Evolutionary conservation across 2,329 filamentous ascomycete species (phyloP).

Genomic region (Fusarium sp.): DNA sequence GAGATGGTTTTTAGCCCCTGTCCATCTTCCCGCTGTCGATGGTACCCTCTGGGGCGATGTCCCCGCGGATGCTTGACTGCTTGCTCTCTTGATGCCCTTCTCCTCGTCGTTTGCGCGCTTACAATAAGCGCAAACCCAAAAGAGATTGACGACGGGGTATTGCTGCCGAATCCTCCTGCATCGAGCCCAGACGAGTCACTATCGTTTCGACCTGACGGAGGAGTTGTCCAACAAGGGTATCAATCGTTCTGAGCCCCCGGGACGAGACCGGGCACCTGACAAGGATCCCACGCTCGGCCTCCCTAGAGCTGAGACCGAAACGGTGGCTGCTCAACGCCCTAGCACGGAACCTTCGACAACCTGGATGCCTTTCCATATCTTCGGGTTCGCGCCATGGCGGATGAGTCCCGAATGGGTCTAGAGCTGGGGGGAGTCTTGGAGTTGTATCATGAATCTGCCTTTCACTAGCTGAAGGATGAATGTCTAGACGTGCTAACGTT

Average conservation of each 20-base stretch:
- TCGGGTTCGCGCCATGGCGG: slow-evolving; percentile 31
- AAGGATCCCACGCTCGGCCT: slow-evolving; percentile 25
- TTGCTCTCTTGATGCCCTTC: background rate
- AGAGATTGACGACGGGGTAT: slow-evolving; percentile 14
- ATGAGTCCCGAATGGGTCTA: slow-evolving; percentile 23
- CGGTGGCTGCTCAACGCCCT: slow-evolving; percentile 28
- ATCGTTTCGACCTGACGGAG: slow-evolving; percentile 11
- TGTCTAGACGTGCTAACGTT: background rate
- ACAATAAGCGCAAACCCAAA: slow-evolving; percentile 14
- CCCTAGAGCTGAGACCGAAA: slow-evolving; percentile 41
- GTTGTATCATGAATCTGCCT: slow-evolving; percentile 19
- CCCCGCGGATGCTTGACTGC: background rate
- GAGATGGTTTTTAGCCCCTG: slow-evolving; percentile 5
- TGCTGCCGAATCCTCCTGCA: slow-evolving; percentile 4
- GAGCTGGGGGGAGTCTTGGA: slow-evolving; percentile 4
- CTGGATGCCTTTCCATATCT: slow-evolving; percentile 31
- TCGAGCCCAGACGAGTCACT: slow-evolving; percentile 4
- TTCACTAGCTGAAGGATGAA: slow-evolving; percentile 5
- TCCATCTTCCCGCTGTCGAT: slow-evolving; percentile 19
- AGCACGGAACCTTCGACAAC: slow-evolving; percentile 6
- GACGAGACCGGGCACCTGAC: background rate
- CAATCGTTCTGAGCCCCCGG: slow-evolving; percentile 9
- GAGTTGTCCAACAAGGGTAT: slow-evolving; percentile 19
- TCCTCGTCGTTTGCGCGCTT: slow-evolving; percentile 4
- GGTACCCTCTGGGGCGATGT: slow-evolving; percentile 5